Evolutionary conservation across 192 early-diverging fungal genomes (phyloP).

Genomic region (Coemansia sp.): DNA sequence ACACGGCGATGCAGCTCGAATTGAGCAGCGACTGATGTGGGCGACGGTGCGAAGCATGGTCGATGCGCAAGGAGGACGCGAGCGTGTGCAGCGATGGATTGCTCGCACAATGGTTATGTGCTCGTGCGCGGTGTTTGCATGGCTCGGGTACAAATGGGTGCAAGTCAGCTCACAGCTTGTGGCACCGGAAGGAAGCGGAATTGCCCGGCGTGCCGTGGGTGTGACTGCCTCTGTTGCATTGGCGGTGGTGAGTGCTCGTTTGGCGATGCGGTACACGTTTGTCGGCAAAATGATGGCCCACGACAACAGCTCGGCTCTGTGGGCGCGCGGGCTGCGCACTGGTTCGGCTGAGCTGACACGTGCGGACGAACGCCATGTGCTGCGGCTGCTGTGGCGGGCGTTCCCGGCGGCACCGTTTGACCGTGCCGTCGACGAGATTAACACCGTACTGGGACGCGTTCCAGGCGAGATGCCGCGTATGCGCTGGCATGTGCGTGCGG

Average conservation of each 20-base stretch:
- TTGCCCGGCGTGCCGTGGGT: background rate
- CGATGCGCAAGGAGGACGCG: conserved; percentile 15
- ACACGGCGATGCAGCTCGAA: background rate
- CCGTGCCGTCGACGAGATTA: conserved; percentile 29
- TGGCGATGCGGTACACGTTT: conserved; percentile 25
- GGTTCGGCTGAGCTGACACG: background rate
- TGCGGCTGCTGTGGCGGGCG: conserved; percentile 29
- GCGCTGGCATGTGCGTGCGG: conserved; percentile 34
- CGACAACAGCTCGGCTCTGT: conserved; percentile 8
- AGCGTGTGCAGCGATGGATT: conserved; percentile 11
- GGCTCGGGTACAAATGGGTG: conserved; percentile 10
- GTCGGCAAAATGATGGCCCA: conserved; percentile 17
- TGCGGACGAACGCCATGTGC: conserved; percentile 16
- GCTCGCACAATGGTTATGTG: background rate
- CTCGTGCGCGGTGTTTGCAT: conserved; percentile 1
- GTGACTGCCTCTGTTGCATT: background rate
- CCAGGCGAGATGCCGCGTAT: background rate
- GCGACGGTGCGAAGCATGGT: conserved; percentile 13
- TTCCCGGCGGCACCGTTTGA: conserved; percentile 46
- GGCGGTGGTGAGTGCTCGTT: conserved; percentile 5
- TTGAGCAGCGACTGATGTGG: background rate
- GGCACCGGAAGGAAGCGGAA: background rate
- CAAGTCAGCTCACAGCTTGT: conserved; percentile 15
- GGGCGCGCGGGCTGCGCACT: background rate
- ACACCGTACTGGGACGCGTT: conserved; percentile 13